phyloP scores from a whole-genome alignment of 2,329 filamentous ascomycete genomes.

The Trichoderma polysporum region DNA sequence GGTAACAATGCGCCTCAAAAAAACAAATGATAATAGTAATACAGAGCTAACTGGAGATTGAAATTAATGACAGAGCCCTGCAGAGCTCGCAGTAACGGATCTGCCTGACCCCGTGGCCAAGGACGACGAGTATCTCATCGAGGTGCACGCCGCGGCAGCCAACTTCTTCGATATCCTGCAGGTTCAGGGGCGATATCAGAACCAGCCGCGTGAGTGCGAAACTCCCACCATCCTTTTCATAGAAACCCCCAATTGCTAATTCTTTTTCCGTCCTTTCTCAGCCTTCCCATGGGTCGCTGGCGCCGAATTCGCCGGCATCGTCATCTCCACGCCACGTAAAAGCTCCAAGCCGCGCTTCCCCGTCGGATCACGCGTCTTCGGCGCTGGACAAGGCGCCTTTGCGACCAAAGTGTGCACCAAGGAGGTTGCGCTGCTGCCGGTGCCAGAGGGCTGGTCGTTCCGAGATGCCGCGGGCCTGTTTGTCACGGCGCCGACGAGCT shows the following conservation, averaged over 20 bases:
- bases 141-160: conserved; percentile 80
- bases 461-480: conserved; percentile 85
- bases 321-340: conserved; percentile 64
- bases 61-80: conserved; percentile 58
- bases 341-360: conserved; percentile 59
- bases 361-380: conserved; percentile 81
- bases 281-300: conserved; percentile 85
- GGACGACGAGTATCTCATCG: conserved; percentile 77
- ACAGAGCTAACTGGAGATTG: neutral
- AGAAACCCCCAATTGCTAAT: too few species aligned
- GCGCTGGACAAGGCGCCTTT: conserved; percentile 81
- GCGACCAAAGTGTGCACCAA: conserved; percentile 69
- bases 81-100: conserved; percentile 72
- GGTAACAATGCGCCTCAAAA: conserved; percentile 50
- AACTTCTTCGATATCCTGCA: conserved; percentile 99
- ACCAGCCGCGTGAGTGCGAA: conserved; percentile 64
- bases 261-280: conserved; percentile 26
- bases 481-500: conserved; percentile 88
- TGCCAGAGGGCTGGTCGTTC: conserved; percentile 80
- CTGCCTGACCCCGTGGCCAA: conserved; percentile 73
- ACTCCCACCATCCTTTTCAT: neutral
- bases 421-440: conserved; percentile 67
- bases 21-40: neutral
- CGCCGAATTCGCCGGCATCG: conserved; percentile 78
- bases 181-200: conserved; percentile 92